Base-by-base conservation (phyloP, 805 yeast species). In the Yarrowia sp. region DNA sequence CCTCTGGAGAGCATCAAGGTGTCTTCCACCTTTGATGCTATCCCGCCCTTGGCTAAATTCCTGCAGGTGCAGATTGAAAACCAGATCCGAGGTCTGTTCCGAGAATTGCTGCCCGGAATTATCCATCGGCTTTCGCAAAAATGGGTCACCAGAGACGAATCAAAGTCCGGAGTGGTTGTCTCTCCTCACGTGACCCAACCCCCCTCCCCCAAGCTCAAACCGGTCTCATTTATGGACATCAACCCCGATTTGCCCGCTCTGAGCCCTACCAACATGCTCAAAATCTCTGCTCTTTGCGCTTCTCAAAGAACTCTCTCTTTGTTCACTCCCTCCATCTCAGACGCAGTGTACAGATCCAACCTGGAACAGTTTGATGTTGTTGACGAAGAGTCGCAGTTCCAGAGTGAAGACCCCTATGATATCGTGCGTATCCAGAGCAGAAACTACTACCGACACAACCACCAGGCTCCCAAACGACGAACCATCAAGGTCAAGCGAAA, bases 1-100 rank as follows among this genome's bases (percentile, higher is more conserved):
- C 97, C 97, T 0, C 79, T 91, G 65, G 96, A 90, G 69, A 83
- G 86, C 18, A 90, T 91, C 67, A 86, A 85, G 70, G 96, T 91
- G 13, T 84, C 86, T 67, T 89, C 96, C 5, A 87, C 96, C n/a
- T 91, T 91, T 75, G 96, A 91, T 76, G 84, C 86, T 44, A 88
- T 91, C 48, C 88, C 88, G 60, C 92, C 92, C 0, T 84, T 91
- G 70, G 95, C 96, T n/a, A 83, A 85, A 66, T 89, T 90, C 69
- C 76, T 91, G 67, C 96, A 91, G 72, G 83, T 83, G 51, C 95
- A 90, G 73, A 91, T 91, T 66, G 96, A 91, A 73, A 82, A 80
- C 64, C 95, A 89, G 73, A 86, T 91, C 38, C 78, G 96, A 63
- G 90, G 87, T 61, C 78, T 91, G 67, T 91, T 91, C 76, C 80